Conservation (phyloP, 129 eudicot genomes). For the Ambrosia artemisiifolia region DNA sequence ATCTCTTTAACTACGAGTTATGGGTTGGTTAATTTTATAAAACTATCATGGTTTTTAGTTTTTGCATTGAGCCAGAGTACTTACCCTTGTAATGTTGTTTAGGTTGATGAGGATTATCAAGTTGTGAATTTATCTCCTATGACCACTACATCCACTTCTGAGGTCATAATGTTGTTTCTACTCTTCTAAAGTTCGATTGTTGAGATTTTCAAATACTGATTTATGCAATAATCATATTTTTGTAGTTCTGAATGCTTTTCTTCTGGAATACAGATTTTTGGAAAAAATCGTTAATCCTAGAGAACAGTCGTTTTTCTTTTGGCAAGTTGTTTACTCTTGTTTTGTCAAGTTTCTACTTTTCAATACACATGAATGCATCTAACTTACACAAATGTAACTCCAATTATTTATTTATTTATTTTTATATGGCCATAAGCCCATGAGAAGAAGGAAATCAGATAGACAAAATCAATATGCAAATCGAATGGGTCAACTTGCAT, state of each 20-base stretch:
- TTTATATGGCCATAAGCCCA: constrained; percentile 46
- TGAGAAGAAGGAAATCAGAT: constrained; percentile 35
- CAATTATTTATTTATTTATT: no score
- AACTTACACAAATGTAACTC: constrained; percentile 8
- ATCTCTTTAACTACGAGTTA: constrained; percentile 76
- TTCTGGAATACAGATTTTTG: constrained; percentile 42
- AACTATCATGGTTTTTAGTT: constrained; percentile 3
- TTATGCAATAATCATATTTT: not conserved
- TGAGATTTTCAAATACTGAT: not conserved
- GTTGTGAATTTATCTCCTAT: constrained; percentile 64
- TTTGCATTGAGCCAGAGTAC: not conserved
- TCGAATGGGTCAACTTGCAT: constrained; percentile 45
- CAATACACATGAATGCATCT: constrained; percentile 1
- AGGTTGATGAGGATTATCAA: constrained; percentile 85
- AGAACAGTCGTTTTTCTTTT: constrained; percentile 50
- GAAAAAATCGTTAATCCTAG: constrained; percentile 62
- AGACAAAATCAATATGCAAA: constrained; percentile 32
- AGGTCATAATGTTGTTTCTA: constrained; percentile 45
- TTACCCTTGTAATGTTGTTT: constrained; percentile 15
- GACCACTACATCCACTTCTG: constrained; percentile 46
- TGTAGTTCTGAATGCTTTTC: not conserved
- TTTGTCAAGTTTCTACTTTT: not conserved
- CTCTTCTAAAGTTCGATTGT: not conserved
- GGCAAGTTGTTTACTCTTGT: constrained; percentile 37
- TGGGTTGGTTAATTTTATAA: constrained; percentile 60